phyloP scores from a whole-genome alignment of 2,329 filamentous ascomycete species.

The Aspergillus uvarum region DNA sequence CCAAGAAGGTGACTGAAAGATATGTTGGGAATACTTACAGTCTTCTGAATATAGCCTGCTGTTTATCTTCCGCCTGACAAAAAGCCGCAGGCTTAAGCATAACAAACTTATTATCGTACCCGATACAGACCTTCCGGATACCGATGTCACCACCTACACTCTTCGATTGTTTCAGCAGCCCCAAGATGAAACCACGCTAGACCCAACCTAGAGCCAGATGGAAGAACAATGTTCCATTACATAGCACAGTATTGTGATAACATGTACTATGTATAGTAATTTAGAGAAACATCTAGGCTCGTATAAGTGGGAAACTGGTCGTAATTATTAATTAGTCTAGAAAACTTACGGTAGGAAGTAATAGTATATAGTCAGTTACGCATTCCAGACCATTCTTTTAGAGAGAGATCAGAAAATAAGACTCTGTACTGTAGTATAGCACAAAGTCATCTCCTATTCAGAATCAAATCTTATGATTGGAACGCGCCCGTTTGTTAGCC shows the following conservation, averaged over 20 bases:
- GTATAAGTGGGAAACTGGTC: too few species aligned
- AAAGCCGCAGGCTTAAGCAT: too few species aligned
- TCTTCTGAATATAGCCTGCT: too few species aligned
- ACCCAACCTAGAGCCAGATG: background rate
- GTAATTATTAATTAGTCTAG: too few species aligned
- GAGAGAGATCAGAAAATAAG: constrained; percentile 14
- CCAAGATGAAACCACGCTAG: constrained; percentile 10
- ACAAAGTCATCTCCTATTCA: constrained; percentile 2
- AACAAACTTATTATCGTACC: too few species aligned
- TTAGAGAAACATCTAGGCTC: too few species aligned
- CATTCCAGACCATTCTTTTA: constrained; percentile 12
- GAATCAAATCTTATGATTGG: constrained; percentile 10
- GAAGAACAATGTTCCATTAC: constrained; percentile 5
- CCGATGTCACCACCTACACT: constrained; percentile 10
- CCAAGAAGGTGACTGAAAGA: too few species aligned
- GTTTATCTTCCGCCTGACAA: too few species aligned
- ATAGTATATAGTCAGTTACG: constrained; percentile 7
- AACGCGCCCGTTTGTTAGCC: background rate
- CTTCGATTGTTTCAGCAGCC: constrained; percentile 11
- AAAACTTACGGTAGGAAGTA: background rate
- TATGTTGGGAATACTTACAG: too few species aligned
- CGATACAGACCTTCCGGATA: constrained; percentile 8
- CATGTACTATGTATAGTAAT: constrained; percentile 5
- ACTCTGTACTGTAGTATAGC: constrained; percentile 6
- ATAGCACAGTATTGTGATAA: constrained; percentile 2